Evolutionary conservation across 768 basidiomycete genomes (phyloP), one percentile per base, ranked within the genome.

Genomic region (Ramaria rubella): DNA sequence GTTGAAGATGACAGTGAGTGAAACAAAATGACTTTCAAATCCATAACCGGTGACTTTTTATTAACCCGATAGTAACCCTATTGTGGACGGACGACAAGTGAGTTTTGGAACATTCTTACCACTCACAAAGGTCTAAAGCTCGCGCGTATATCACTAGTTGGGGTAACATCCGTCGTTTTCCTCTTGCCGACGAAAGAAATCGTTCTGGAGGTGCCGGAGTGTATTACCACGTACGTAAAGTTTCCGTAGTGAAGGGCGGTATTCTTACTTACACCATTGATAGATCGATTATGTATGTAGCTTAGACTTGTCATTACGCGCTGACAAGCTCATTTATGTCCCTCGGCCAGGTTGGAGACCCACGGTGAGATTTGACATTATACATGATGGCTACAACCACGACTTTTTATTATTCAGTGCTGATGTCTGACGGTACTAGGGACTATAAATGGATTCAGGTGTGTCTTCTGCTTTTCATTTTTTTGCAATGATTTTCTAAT

Each of bases 1-100:
- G 83, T 81, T 2, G 79, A 80, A 0, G 83, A 86, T 49, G 82
- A 85, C 64, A 71, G 49, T 51, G 33, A 5, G 23, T 29, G 17
- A 15, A 23, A n/a, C 11, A 14, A 27, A 2, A 23, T 51, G 33
- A 9, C 8, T 2, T 26, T 26, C 21, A 51, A 3, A 33, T 48
- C 11, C 17, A 11, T 11, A 26, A 48, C 9, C 19, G 2, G 21
- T 51, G 27, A 31, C 21, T 27, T 29, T n/a, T n/a, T n/a, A n/a
- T n/a, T n/a, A n/a, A 51, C 49, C 4, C 21, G 5, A 8, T 17
- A 51, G 49, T 86, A n/a, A 81, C 77, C 3, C 68, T 86, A 1
- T 71, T 86, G 24, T 86, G 84, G 85, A 71, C 85, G 1, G 87
- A 89, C 59, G 87, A 87, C 64, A 87, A 87, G 81, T 82, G 49